Evolutionary conservation across 768 basidiomycete genomes (phyloP).

Genomic region (Rhodotorula babjevae): DNA sequence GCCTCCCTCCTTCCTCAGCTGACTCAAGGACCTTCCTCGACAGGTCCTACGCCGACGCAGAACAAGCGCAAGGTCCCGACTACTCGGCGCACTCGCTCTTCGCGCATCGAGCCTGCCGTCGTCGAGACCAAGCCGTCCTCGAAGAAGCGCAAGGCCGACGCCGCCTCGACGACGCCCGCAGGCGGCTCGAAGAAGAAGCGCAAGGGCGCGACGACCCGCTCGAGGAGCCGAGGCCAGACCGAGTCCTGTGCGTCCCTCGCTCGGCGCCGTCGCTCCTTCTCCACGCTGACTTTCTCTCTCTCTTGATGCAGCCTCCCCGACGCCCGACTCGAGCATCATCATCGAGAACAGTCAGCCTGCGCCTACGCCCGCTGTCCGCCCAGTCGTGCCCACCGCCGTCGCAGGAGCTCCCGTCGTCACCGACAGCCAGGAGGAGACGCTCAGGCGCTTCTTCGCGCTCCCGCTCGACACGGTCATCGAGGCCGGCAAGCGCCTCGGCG

Average conservation of each 20-base stretch:
- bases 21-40: too few species aligned
- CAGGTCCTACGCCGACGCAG: conserved; percentile 5
- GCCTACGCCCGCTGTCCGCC: background rate
- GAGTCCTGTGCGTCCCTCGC: background rate
- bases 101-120: background rate
- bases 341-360: background rate
- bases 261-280: background rate
- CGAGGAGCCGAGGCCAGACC: background rate
- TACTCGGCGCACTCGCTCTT: background rate
- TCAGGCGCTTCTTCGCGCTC: conserved; percentile 20
- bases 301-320: too few species aligned
- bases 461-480: conserved; percentile 25
- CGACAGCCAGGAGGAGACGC: conserved; percentile 8
- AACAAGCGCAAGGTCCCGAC: conserved; percentile 8
- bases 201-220: conserved; percentile 3
- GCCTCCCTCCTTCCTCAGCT: background rate
- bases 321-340: background rate
- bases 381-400: too few species aligned
- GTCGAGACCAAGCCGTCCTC: background rate
- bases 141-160: background rate
- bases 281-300: background rate
- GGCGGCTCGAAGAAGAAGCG: background rate
- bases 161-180: background rate
- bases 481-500: conserved; percentile 7
- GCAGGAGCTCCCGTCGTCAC: too few species aligned